Base-by-base conservation (phyloP, 148 eudicot genomes). In the Persicaria tinctoria region DNA sequence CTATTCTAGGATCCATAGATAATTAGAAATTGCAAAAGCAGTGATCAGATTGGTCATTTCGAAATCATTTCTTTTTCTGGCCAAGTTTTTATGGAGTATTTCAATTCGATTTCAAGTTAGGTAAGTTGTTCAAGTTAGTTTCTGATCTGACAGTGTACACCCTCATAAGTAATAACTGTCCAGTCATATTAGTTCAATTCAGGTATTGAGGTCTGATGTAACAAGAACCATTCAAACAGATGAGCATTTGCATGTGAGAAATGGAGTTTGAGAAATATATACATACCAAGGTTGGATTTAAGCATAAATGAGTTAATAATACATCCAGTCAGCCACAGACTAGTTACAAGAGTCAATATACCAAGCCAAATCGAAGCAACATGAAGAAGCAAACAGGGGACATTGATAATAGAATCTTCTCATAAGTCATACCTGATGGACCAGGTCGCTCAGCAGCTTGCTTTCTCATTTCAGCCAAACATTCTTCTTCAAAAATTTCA, bases 401-500 rank as follows among this genome's bases (percentile, higher is more conserved):
- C 7, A 5, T 16, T 13, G 44, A 63, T 27, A 32, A 32, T 11
- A 32, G 45, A 63, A 66, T 66, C 70, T 38, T 16, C 38, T 63
- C 69, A 32, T 32, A 32, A 32, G 41, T 32, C 41, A 63, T 66
- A 66, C 70, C 70, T 66, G 70, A 95, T 76, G 48, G 97, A 90
- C 78, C 88, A 90, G 70, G 80, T 77, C 46, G 75, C 73, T 74
- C 86, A 82, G 60, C 74, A 85, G 82, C 78, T 70, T 79, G 80
- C 64, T 73, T 78, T 72, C 76, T 79, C 74, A 72, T 68, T 23
- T 73, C 84, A 74, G 78, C 73, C 82, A 85, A 84, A 85, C 79
- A 78, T 85, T 92, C 97, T 78, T 95, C 99, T 87, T 92, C 99
- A 82, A 95, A 92, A 50, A 85, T 92, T 74, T 95, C 99, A 78